Percentiles rank a stretch among this genome's conserved stretches.
Conservation (phyloP, 768 basidiomycete species). For the Phlebiopsis flavidoalba region DNA sequence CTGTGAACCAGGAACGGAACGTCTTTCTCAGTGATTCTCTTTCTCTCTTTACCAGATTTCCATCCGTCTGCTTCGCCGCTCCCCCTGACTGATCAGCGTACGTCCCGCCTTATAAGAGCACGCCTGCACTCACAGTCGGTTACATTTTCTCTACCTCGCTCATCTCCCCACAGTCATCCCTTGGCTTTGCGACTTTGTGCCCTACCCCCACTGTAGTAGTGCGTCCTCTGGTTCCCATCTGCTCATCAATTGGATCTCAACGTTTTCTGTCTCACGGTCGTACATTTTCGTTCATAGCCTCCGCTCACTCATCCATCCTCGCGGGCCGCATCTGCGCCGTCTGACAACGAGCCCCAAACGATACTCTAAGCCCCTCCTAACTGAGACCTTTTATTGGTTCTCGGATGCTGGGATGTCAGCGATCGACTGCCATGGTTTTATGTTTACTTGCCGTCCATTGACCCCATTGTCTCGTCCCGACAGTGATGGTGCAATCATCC, state of each 20-base stretch:
- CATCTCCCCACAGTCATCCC: constrained; percentile 1
- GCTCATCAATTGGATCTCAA: neutral
- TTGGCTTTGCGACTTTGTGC: constrained; percentile 9
- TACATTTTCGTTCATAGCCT: constrained; percentile 9
- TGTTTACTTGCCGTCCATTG: neutral
- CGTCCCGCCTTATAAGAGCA: neutral
- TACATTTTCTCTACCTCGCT: neutral
- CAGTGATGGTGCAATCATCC: constrained; percentile 41
- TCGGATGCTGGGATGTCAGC: constrained; percentile 61
- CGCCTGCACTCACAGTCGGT: too few species aligned
- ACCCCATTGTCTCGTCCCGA: constrained; percentile 34
- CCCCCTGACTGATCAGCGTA: neutral
- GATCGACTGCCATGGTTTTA: neutral
- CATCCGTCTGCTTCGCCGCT: neutral
- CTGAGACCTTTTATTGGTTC: constrained; percentile 54
- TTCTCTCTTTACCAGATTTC: neutral
- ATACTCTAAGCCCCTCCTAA: constrained; percentile 32
- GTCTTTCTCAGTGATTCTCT: neutral
- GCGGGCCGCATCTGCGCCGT: neutral
- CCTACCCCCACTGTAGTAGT: constrained; percentile 9
- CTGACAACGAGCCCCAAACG: neutral
- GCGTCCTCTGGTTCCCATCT: neutral
- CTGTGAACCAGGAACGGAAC: neutral
- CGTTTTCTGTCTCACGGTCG: neutral
- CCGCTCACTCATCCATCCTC: neutral